Base-by-base conservation (phyloP, 2,329 filamentous ascomycete genomes). In the Plenodomus tracheiphilus region DNA sequence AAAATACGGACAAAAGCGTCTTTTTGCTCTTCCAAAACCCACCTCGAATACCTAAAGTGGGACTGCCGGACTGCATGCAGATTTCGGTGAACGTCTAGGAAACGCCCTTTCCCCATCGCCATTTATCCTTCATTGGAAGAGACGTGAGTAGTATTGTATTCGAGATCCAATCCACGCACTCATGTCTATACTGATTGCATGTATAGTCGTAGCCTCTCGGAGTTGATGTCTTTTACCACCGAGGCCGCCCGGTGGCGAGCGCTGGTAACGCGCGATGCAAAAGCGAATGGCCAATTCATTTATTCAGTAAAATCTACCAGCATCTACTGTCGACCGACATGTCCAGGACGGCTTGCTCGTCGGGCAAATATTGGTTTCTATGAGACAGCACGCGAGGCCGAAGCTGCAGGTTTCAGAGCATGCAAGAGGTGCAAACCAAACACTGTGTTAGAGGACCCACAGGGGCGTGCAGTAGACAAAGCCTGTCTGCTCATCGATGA, bases 241-340 rank as follows among this genome's bases (percentile, higher is more conserved):
- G 62, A 70, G 15, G 50, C 59, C 17, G 53, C 62, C 28, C 70
- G 71, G 11, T 74, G 69, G 69, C 64, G 63, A 30, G 79, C 79
- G 48, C 69, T 81, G 37, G 68, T 72, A 39, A 70, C 65, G 46
- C 75, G 79, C 41, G 75, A 80, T 51, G 44, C 73, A 28, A 64
- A 68, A 17, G 74, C 75, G 17, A 73, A 75, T 43, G 67, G 68
- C 2, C 59, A 69, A 22, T 84, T 84, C 66, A 74, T 84, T 53
- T 84, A 84, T 69, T 76, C 72, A 16, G 81, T 84, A n/a, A 74
- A 75, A 44, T 80, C 79, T 0, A 84, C 81, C 2, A 74, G 72
- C 38, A 81, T 83, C 42, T 86, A 83, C 69, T 86, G 84, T 64
- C 78, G 83, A 1, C 83, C 84, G 1, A 82, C 77, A 17, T 87